Evolutionary conservation across 192 early-diverging fungal genomes (phyloP).

Genomic region (Spizellomyces sp.): DNA sequence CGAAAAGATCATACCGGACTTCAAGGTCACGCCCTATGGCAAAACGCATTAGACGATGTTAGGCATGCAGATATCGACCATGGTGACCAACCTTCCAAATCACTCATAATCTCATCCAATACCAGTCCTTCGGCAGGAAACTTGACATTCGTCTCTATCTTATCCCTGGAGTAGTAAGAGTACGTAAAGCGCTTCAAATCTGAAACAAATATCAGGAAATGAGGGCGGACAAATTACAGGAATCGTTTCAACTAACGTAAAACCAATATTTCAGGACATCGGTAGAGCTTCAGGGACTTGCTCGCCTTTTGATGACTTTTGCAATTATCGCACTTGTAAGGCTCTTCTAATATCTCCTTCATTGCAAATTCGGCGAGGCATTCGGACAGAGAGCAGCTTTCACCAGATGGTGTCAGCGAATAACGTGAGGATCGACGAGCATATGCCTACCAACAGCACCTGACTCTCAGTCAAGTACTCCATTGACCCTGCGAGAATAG

Average conservation of each 20-base stretch:
- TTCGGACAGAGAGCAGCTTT: slow-evolving; percentile 30
- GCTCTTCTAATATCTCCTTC: slow-evolving; percentile 67
- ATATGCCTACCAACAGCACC: too few relatives aligned
- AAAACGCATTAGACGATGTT: too few relatives aligned
- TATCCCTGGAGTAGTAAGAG: slow-evolving; percentile 35
- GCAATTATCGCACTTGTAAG: slow-evolving; percentile 72
- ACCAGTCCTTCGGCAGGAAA: slow-evolving; percentile 39
- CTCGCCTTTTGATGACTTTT: slow-evolving; percentile 33
- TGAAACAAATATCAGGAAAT: slow-evolving; percentile 4
- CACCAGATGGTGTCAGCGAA: background rate
- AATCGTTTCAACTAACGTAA: slow-evolving; percentile 42
- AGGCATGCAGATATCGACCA: too few relatives aligned
- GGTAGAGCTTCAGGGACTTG: slow-evolving; percentile 44
- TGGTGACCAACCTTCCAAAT: slow-evolving; percentile 12
- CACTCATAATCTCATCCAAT: slow-evolving; percentile 38
- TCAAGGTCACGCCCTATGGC: slow-evolving; percentile 15
- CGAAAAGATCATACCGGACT: slow-evolving; percentile 53
- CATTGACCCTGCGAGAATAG: background rate
- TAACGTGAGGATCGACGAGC: background rate
- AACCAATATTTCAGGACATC: slow-evolving; percentile 51
- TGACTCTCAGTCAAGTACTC: too few relatives aligned
- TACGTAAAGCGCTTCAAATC: slow-evolving; percentile 54
- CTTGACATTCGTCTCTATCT: slow-evolving; percentile 43
- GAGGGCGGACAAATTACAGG: background rate
- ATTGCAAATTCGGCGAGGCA: slow-evolving; percentile 70